Base-by-base conservation (phyloP, 306 rosid genomes). In the Astragalus glycyphyllos region DNA sequence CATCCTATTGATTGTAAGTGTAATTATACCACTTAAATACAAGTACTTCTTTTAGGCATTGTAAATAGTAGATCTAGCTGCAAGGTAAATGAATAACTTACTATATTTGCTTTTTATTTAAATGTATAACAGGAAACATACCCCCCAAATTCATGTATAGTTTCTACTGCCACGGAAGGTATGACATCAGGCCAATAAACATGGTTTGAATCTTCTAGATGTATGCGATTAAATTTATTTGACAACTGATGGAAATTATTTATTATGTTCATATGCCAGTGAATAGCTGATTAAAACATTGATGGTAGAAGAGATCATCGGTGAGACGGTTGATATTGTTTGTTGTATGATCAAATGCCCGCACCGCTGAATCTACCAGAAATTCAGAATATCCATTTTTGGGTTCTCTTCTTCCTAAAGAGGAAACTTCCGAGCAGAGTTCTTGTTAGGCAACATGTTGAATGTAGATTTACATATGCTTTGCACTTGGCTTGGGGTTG, bases 1-100 rank as follows among this genome's bases (percentile, higher is more conserved):
- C 97, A 94, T 84, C 99, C 99, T 8, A 91, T 94, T 65, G 99
- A 94, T 81, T 94, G 86, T 83, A 61, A 83, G 87, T 80, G 66
- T 29, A 56, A 65, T 53, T 40, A 13, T 35, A 54, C 47, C 65
- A 58, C 51, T 59, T 38, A 48, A 53, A 16, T 61, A 57, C 45
- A 48, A 44, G 44, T 53, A 69, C 65, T 69, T 78, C 50, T 64
- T 68, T 11, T 16, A 44, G 48, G 58, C 60, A 10, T 45, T 47
- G 34, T 63, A 40, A 46, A 15, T 12, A 31, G 37, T 40, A 42
- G 40, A 49, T 57, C 79, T 67, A 29, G 54, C 37, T 73, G 17
- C 48, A 56, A 57, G 67, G 44, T 45, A 34, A 68, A 58, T 69
- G 62, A 26, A 74, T 70, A 49, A 17, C 63, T 69, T 63, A 69